Evolutionary conservation across 768 basidiomycete genomes (phyloP).

Genomic region (Pisolithus microcarpus): DNA sequence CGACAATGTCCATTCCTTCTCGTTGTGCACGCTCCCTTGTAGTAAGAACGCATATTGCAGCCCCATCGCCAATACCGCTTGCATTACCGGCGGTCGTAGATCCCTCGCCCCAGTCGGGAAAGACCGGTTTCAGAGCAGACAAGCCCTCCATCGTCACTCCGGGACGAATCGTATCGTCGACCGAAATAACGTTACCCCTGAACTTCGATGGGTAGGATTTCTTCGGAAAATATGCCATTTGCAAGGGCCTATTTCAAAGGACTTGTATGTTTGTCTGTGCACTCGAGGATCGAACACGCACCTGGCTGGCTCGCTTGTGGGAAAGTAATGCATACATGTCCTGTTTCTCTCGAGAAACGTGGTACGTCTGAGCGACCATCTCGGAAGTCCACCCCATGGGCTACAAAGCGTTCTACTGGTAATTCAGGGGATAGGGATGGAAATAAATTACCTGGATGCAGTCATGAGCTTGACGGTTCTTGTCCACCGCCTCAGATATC

Average conservation of each 20-base stretch:
- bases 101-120: conserved; percentile 67
- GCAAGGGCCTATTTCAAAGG: conserved; percentile 45
- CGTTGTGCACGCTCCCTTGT: conserved; percentile 70
- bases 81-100: conserved; percentile 81
- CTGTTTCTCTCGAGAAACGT: conserved; percentile 73
- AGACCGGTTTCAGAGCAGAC: conserved; percentile 75
- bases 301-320: conserved; percentile 71
- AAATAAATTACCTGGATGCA: conserved; percentile 48
- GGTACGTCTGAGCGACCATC: conserved; percentile 76
- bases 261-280: neutral
- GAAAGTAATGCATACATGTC: conserved; percentile 88
- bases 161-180: conserved; percentile 83
- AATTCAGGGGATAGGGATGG: neutral
- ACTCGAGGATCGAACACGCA: conserved; percentile 17
- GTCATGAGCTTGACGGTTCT: conserved; percentile 60
- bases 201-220: conserved; percentile 83
- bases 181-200: conserved; percentile 57
- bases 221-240: conserved; percentile 70
- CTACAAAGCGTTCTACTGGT: conserved; percentile 29
- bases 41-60: conserved; percentile 75
- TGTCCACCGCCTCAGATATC: conserved; percentile 51
- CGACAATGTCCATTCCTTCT: conserved; percentile 73
- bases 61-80: conserved; percentile 89
- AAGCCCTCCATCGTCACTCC: conserved; percentile 78
- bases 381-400: conserved; percentile 97